Evolutionary conservation across 441 rosid genomes (phyloP).

Genomic region (Erysimum cheiri): DNA sequence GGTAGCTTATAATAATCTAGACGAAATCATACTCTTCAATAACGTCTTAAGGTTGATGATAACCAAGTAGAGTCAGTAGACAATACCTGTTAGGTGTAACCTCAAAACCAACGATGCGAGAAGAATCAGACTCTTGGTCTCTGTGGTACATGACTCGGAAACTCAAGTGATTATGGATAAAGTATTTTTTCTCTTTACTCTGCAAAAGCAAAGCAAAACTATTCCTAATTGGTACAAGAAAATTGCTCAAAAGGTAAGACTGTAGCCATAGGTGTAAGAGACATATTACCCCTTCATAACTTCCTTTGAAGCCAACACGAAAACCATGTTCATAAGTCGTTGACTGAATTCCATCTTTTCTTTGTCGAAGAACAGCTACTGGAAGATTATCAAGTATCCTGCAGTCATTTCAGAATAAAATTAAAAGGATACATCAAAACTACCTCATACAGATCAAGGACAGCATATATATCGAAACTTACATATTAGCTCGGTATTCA

Average conservation of each 20-base stretch:
- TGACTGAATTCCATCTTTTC: constrained; percentile 84
- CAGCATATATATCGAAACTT: constrained; percentile 42
- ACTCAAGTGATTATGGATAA: constrained; percentile 92
- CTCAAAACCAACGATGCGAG: constrained; percentile 94
- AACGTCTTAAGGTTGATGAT: not conserved
- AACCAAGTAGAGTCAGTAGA: constrained; percentile 10
- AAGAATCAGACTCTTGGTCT: constrained; percentile 75
- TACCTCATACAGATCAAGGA: not conserved
- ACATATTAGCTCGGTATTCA: constrained; percentile 93
- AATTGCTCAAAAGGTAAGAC: not conserved
- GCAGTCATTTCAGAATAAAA: constrained; percentile 35
- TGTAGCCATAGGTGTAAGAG: constrained; percentile 24
- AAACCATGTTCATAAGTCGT: constrained; percentile 91
- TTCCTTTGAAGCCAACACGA: constrained; percentile 94
- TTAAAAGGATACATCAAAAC: not conserved
- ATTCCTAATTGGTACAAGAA: constrained; percentile 27
- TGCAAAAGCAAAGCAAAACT: constrained; percentile 46
- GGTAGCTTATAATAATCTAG: constrained; percentile 17
- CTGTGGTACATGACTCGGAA: constrained; percentile 91
- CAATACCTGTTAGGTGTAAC: constrained; percentile 85
- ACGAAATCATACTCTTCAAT: constrained; percentile 1
- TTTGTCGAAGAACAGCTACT: constrained; percentile 89
- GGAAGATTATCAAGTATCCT: constrained; percentile 99
- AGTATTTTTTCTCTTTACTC: constrained; percentile 95
- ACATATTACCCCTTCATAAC: constrained; percentile 78